Evolutionary conservation across 1,284 basidiomycete species (phyloP).

Genomic region (Stygiomarasmius scandens): DNA sequence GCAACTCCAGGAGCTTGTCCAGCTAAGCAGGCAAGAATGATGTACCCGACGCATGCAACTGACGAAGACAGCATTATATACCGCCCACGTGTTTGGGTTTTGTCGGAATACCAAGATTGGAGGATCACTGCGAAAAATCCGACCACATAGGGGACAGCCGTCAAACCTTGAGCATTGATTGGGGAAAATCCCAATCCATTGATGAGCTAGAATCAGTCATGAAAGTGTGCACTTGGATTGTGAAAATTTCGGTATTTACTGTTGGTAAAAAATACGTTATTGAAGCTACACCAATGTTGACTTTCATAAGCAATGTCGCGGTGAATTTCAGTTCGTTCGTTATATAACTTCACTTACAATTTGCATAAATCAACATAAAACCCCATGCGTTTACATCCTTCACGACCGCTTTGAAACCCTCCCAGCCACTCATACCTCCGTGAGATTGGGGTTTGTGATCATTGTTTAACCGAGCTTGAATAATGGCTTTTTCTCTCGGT

Average conservation of each 20-base stretch:
- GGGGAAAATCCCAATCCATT: constrained; percentile 54
- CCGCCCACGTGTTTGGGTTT: constrained; percentile 53
- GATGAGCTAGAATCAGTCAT: constrained; percentile 50
- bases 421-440: constrained; percentile 57
- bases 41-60: constrained; percentile 49
- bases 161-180: constrained; percentile 57
- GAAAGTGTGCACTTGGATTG: no score
- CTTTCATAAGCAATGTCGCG: constrained; percentile 30
- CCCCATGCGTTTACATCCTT: constrained; percentile 52
- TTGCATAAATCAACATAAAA: constrained; percentile 53
- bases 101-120: constrained; percentile 56
- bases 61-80: constrained; percentile 52
- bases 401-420: constrained; percentile 53
- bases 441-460: constrained; percentile 60
- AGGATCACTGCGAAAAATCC: constrained; percentile 57
- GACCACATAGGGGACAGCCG: constrained; percentile 55
- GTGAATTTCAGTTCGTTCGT: no score
- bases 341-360: constrained; percentile 39
- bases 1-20: constrained; percentile 44
- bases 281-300: constrained; percentile 57
- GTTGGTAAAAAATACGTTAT: constrained; percentile 59
- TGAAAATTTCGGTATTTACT: no score
- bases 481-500: constrained; percentile 54
- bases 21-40: constrained; percentile 38
- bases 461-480: constrained; percentile 54